Conservation (phyloP, 2,329 filamentous ascomycete species). For the Cladosporium sp. region DNA sequence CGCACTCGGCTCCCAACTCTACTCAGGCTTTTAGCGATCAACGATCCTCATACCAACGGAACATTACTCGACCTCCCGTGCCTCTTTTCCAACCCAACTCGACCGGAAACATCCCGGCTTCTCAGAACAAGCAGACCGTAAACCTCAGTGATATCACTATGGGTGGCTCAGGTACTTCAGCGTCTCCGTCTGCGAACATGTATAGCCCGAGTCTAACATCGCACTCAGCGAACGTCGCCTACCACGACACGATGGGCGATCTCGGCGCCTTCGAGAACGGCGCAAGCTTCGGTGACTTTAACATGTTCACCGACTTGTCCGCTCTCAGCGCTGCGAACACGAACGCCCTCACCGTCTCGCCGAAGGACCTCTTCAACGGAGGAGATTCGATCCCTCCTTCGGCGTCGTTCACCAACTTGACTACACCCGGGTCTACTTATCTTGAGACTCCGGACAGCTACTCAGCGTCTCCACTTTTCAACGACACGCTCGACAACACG, state of each 20-base stretch:
- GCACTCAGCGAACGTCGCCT: conserved; percentile 46
- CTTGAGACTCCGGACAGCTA: conserved; percentile 76
- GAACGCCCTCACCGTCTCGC: conserved; percentile 69
- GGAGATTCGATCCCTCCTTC: conserved; percentile 75
- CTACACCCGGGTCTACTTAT: conserved; percentile 73
- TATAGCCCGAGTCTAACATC: conserved; percentile 28
- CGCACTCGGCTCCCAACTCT: conserved; percentile 56
- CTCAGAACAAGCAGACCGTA: conserved; percentile 45
- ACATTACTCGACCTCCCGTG: conserved; percentile 58
- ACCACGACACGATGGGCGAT: conserved; percentile 49
- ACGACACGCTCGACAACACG: conserved; percentile 47
- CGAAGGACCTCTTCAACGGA: conserved; percentile 75
- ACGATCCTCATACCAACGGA: conserved; percentile 19
- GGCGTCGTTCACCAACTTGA: conserved; percentile 76
- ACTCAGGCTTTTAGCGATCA: conserved; percentile 27
- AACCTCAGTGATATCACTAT: conserved; percentile 46
- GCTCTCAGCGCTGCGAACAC: conserved; percentile 24
- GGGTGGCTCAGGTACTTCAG: conserved; percentile 56
- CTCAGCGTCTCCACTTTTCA: conserved; percentile 77
- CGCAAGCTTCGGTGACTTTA: conserved; percentile 28
- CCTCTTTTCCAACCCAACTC: conserved; percentile 63
- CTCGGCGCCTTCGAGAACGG: conserved; percentile 35
- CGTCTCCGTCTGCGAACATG: conserved; percentile 23
- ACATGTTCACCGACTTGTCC: conserved; percentile 30
- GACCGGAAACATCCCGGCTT: conserved; percentile 38